Base-by-base conservation (phyloP, 192 early-diverging fungal species). In the Coemansia sp. region DNA sequence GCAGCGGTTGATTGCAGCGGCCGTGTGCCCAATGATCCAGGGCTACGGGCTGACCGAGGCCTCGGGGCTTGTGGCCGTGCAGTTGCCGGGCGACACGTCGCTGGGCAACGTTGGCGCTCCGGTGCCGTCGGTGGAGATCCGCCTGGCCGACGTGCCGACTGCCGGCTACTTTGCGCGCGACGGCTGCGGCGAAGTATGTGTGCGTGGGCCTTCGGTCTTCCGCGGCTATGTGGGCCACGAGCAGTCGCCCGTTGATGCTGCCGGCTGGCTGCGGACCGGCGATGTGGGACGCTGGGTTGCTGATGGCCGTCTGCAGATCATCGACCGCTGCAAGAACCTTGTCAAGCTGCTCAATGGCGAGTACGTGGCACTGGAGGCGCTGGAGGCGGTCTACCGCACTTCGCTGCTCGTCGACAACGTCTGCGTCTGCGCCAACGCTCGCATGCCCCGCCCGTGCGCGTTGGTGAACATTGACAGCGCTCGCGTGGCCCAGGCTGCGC, bases 291-390 rank as follows among this genome's bases (percentile, higher is more conserved):
- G 92, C 83, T 92, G 89, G 89, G 79, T 85, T 50, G 69, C 82
- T 1, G 88, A 89, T 60, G 94, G 94, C 41, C 85, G 86, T 34
- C 65, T 98, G 25, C 72, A 82, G 16, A 87, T 98, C 51, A 93
- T 98, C 70, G 96, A 98, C 74, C 86, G 96, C 50, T 89, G 86
- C 67, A 94, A 94, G 86, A 98, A 97, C 76, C 85, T 98, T 54
- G 89, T 98, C 62, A 98, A 96, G 76, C 83, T 95, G 61, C 82
- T 87, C 5, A 84, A 93, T 69, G 96, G 93, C 66, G 94, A 96
- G 79, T 93, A 91, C 77, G 89, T 98, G 74, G 96, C 96, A 22
- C 76, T 98, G 32, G 96, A 98, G 77, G 92, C 93, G 71, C 82
- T 98, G 26, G 96, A 98, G 77, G 85, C 92, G 10, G 84, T 91